Percentiles rank a stretch among this genome's conserved stretches.
phyloP scores from a whole-genome alignment of 2,329 filamentous ascomycete species.

The Didymella lethalis region DNA sequence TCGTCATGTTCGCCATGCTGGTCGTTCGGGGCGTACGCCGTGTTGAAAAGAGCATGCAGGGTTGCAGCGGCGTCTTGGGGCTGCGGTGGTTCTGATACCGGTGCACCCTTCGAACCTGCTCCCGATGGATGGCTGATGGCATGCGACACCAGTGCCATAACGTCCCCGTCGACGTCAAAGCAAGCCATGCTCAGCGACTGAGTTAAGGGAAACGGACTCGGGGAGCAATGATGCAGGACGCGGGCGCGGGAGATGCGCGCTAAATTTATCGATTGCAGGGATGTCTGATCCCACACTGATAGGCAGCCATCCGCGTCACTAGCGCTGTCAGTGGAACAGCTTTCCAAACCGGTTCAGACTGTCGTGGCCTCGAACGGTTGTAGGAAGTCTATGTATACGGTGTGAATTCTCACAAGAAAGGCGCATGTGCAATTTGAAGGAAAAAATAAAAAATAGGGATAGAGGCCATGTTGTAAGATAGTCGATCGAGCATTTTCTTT shows the following conservation, averaged over 20 bases:
- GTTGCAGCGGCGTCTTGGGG: conserved; percentile 24
- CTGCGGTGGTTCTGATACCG: neutral
- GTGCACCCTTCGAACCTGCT: neutral
- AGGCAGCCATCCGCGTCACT: conserved; percentile 7
- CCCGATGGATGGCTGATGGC: neutral
- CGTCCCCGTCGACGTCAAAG: conserved; percentile 28
- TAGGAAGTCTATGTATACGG: neutral
- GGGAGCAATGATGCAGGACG: conserved; percentile 1
- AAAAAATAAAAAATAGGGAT: neutral
- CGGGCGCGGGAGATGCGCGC: neutral
- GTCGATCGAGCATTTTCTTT: conserved; percentile 14
- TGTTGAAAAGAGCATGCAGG: conserved; percentile 30
- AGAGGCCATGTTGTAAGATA: neutral
- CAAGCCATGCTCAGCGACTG: conserved; percentile 20
- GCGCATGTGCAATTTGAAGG: conserved; percentile 1
- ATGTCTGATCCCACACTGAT: neutral
- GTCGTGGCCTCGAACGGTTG: neutral
- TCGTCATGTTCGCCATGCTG: conserved; percentile 15
- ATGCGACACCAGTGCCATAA: conserved; percentile 15
- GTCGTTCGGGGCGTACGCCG: conserved; percentile 6
- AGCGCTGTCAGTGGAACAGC: neutral
- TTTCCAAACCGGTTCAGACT: neutral
- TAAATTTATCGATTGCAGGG: conserved; percentile 21
- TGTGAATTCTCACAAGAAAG: neutral
- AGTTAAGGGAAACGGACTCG: conserved; percentile 1